Evolutionary conservation across 768 basidiomycete genomes (phyloP).

Genomic region (Austroboletus eburneus): DNA sequence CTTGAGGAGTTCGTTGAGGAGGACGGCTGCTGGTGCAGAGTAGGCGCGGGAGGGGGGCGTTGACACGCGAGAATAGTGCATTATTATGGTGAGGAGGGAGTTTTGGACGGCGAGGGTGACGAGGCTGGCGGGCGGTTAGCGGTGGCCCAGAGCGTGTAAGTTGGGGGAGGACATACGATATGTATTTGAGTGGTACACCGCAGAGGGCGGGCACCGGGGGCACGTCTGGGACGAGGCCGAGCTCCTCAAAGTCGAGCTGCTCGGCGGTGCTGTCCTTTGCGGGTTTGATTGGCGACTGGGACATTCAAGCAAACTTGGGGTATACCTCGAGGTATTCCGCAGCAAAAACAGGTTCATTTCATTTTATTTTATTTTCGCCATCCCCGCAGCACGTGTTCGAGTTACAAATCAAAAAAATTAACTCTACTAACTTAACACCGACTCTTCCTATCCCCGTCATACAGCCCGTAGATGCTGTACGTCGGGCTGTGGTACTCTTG

Average conservation of each 20-base stretch:
- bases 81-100: conserved; percentile 84
- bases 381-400: neutral
- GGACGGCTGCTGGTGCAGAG: conserved; percentile 90
- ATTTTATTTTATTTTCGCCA: neutral
- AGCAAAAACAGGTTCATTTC: too few species aligned
- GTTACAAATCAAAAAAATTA: conserved; percentile 14
- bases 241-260: conserved; percentile 44
- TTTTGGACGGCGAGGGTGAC: conserved; percentile 91
- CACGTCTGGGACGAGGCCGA: conserved; percentile 38
- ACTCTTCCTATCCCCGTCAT: conserved; percentile 61
- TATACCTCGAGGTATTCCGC: too few species aligned
- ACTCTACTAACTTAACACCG: conserved; percentile 17
- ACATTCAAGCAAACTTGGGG: conserved; percentile 11
- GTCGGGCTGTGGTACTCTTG: conserved; percentile 74
- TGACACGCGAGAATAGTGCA: conserved; percentile 93
- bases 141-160: conserved; percentile 4
- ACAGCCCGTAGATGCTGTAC: conserved; percentile 77
- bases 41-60: conserved; percentile 72
- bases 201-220: conserved; percentile 51
- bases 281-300: conserved; percentile 12
- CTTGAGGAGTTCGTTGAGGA: conserved; percentile 93
- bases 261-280: conserved; percentile 28
- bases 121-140: conserved; percentile 42
- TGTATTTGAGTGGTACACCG: conserved; percentile 74
- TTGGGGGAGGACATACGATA: conserved; percentile 52